Evolutionary conservation across 345 rosid species (phyloP).

Genomic region (Clarkia xantiana): DNA sequence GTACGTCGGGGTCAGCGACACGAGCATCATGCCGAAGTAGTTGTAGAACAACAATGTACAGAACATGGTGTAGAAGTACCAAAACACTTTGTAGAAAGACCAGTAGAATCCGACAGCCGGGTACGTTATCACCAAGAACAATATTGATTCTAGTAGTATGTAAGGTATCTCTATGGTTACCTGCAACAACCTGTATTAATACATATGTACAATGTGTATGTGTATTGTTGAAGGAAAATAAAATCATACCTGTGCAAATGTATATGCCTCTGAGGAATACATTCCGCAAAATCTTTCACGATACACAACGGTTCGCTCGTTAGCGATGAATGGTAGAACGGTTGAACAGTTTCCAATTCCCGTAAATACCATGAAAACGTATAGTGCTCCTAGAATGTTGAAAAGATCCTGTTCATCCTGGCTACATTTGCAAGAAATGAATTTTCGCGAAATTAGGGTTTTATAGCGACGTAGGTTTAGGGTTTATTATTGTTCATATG

Average conservation of each 20-base stretch:
- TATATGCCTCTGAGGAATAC: constrained; percentile 51
- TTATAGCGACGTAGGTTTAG: too few relatives aligned
- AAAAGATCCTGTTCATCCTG: constrained; percentile 34
- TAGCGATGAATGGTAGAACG: constrained; percentile 27
- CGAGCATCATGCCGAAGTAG: constrained; percentile 36
- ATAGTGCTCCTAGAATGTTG: constrained; percentile 34
- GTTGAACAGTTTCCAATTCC: constrained; percentile 35
- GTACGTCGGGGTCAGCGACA: constrained; percentile 23
- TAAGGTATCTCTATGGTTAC: constrained; percentile 31
- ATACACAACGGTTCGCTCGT: constrained; percentile 29
- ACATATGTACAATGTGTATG: background rate
- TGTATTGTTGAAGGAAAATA: background rate
- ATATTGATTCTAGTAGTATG: constrained; percentile 18
- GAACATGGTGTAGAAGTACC: constrained; percentile 32
- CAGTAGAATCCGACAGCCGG: constrained; percentile 21
- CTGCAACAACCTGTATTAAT: constrained; percentile 10
- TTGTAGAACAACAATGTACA: constrained; percentile 27
- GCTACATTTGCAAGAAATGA: constrained; percentile 14
- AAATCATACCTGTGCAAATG: constrained; percentile 38
- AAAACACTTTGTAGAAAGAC: constrained; percentile 25
- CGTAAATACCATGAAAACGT: constrained; percentile 14
- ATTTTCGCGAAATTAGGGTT: too few relatives aligned
- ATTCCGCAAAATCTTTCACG: constrained; percentile 49
- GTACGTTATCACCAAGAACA: constrained; percentile 23
- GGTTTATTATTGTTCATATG: too few relatives aligned